Conservation (phyloP, 768 basidiomycete genomes). For the Mycena capillaripes region DNA sequence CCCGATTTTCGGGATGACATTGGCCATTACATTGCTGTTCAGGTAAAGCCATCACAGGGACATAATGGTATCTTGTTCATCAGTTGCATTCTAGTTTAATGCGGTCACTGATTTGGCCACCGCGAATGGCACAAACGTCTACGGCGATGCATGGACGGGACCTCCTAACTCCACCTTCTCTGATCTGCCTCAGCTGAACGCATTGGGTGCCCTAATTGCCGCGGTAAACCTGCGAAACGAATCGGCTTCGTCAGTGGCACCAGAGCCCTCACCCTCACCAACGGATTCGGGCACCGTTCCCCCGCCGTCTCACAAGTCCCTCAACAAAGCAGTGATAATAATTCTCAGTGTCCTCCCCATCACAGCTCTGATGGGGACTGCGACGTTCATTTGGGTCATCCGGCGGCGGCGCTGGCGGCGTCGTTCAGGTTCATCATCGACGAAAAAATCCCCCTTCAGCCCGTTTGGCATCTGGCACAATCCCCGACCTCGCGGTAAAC, state of each 20-base stretch:
- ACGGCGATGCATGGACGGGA: neutral
- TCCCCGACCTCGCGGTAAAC: neutral
- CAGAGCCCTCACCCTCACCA: neutral
- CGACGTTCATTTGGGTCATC: neutral
- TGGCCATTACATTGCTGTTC: neutral
- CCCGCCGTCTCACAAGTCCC: neutral
- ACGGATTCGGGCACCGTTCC: neutral
- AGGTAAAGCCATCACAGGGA: neutral
- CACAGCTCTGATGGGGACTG: neutral
- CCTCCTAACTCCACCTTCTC: neutral
- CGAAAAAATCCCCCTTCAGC: neutral
- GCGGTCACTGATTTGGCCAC: neutral
- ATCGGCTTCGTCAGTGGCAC: neutral
- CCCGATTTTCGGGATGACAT: neutral
- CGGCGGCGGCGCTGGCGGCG: no score
- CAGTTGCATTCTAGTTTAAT: neutral
- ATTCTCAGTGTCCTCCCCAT: neutral
- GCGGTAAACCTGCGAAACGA: neutral
- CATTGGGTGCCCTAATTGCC: neutral
- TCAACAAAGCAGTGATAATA: neutral
- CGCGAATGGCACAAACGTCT: neutral
- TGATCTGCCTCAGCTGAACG: neutral
- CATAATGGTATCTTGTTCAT: neutral
- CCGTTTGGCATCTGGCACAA: neutral
- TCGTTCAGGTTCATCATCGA: neutral